A percentile compares a stretch with the other conserved stretches of the same genome.
These are phyloP conservation scores for Sphaerobolus stellatus DNA, from an alignment of 1,284 basidiomycete species.

Conservation along the genomic window DNA sequence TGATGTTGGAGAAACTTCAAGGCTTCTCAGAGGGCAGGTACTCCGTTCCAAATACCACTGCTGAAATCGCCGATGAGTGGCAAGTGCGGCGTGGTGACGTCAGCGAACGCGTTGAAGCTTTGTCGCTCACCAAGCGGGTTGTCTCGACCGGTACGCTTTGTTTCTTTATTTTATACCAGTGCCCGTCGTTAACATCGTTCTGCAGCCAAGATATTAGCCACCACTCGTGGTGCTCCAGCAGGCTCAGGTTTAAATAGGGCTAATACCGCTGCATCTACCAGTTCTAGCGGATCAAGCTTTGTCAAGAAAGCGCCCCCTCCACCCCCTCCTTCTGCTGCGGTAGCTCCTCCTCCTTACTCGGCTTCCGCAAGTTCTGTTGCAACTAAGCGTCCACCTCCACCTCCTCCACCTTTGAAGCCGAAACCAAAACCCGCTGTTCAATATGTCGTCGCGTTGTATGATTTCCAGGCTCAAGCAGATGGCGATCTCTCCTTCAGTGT, in stretches of 20 bases:
- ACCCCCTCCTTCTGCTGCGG: conserved; percentile 37
- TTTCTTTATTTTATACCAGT: background rate
- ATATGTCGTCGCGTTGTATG: conserved; percentile 93
- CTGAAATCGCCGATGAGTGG: conserved; percentile 79
- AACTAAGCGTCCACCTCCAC: conserved; percentile 79
- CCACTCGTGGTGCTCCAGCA: background rate
- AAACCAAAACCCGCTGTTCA: conserved; percentile 56
- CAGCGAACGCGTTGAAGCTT: conserved; percentile 70
- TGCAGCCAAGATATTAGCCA: conserved; percentile 23
- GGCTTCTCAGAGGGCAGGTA: conserved; percentile 85
- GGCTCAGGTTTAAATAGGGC: conserved; percentile 29
- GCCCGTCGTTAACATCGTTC: background rate
- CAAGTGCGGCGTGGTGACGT: conserved; percentile 79
- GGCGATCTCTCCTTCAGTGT: conserved; percentile 91
- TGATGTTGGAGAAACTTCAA: conserved; percentile 91
- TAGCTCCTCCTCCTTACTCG: conserved; percentile 53
- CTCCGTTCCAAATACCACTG: conserved; percentile 62
- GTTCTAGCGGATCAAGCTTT: conserved; percentile 37
- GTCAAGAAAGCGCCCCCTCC: conserved; percentile 48
- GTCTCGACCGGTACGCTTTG: conserved; percentile 72
- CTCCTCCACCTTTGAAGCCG: conserved; percentile 79
- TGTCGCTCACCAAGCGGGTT: conserved; percentile 79
- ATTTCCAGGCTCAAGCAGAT: conserved; percentile 90
- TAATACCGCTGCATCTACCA: conserved; percentile 36
- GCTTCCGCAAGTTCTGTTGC: conserved; percentile 38